phyloP scores from a whole-genome alignment of 495 filamentous ascomycete genomes.

The Filosporella fistucella region DNA sequence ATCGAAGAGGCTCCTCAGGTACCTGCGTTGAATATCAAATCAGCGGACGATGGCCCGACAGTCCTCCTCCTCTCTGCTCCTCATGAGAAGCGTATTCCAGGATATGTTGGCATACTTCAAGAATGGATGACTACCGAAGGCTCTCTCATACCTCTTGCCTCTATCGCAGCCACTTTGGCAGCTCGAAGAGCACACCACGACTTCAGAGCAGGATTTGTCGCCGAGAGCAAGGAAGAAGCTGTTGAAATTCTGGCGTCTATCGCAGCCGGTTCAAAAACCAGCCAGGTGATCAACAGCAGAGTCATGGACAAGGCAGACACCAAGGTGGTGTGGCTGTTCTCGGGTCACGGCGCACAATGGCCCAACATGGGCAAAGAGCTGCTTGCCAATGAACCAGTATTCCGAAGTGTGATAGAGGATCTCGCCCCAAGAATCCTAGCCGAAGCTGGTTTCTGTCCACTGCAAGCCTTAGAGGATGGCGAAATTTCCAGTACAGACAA shows the following conservation, averaged over 20 bases:
- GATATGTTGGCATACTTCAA: too few species aligned
- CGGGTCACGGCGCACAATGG: conserved; percentile 38
- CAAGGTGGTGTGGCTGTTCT: conserved; percentile 7
- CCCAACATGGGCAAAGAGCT: conserved; percentile 54
- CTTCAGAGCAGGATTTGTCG: conserved; percentile 18
- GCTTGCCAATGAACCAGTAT: conserved; percentile 1
- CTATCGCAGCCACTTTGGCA: conserved; percentile 26
- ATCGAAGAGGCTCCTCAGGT: too few species aligned
- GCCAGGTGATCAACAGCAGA: neutral
- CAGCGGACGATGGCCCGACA: conserved; percentile 9
- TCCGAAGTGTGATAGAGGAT: neutral
- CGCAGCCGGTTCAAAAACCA: too few species aligned
- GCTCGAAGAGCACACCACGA: conserved; percentile 15
- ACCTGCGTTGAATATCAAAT: conserved; percentile 10
- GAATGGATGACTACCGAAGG: too few species aligned
- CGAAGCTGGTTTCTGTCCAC: conserved; percentile 23
- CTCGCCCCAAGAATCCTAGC: conserved; percentile 1
- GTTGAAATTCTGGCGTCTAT: neutral
- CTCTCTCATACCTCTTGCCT: too few species aligned
- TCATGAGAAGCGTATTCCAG: too few species aligned
- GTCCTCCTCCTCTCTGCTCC: too few species aligned
- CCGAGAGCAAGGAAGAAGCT: neutral
- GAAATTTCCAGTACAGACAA: conserved; percentile 23
- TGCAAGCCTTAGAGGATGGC: conserved; percentile 21
- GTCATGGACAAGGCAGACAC: too few species aligned